Conservation (phyloP, 441 rosid species). For the Flueggea neowawraea region DNA sequence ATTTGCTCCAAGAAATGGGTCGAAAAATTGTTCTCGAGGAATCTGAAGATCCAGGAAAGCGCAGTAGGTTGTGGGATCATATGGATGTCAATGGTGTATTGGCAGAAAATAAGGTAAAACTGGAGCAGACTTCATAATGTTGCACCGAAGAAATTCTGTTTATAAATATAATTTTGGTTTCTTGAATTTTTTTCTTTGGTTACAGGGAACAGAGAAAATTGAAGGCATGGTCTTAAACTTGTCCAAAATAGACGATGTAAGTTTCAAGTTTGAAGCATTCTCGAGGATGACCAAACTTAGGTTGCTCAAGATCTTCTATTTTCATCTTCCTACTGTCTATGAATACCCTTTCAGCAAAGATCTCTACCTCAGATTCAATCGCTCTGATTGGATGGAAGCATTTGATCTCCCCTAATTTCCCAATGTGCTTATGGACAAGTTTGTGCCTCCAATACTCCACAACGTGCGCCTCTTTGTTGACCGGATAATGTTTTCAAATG, state of each 20-base stretch:
- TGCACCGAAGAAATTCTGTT: background rate
- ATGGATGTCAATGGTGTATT: conserved; percentile 9
- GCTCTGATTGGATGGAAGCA: background rate
- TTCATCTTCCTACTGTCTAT: background rate
- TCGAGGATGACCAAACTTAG: background rate
- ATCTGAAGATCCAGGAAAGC: conserved; percentile 12
- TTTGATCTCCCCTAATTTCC: too few species aligned
- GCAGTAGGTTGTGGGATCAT: conserved; percentile 18
- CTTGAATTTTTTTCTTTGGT: background rate
- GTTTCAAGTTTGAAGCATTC: background rate
- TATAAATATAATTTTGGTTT: background rate
- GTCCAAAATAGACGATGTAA: background rate
- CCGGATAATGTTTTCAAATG: conserved; percentile 10
- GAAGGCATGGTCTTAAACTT: background rate
- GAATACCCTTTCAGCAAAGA: background rate
- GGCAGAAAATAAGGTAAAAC: conserved; percentile 7
- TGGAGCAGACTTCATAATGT: background rate
- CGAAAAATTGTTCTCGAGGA: conserved; percentile 18
- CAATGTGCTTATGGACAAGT: too few species aligned
- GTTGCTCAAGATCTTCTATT: background rate
- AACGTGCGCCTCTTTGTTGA: background rate
- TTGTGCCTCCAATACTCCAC: background rate
- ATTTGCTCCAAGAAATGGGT: conserved; percentile 23
- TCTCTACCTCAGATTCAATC: background rate
- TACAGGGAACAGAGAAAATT: conserved; percentile 1